Evolutionary conservation across 352 stramenopile genomes (phyloP), one percentile per base, ranked within the genome.

Genomic region (Globisporangium nagaii): DNA sequence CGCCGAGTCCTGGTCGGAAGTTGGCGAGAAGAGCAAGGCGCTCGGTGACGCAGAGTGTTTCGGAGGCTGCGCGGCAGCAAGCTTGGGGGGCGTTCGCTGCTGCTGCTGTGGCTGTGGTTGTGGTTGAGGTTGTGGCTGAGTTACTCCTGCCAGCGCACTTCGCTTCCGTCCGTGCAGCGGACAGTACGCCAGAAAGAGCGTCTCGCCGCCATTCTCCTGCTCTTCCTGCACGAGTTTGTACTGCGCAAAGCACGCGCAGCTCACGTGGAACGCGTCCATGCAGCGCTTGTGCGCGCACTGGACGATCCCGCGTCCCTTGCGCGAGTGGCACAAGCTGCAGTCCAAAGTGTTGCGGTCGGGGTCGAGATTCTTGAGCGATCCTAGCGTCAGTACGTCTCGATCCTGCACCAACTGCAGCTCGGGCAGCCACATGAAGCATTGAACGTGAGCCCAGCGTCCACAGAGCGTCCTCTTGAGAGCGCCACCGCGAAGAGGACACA

Each of bases 341-440:
- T 86, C 50, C 0, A 95, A 62, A 7, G 71, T 73, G 27, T 67
- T 72, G 0, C 84, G 77, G 27, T 93, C 84, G 3, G 66, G 52
- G 42, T 95, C 82, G 8, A 90, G 52, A 0, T 46, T 62, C 19
- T 50, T 61, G 1, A 92, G 62, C 15, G 66, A 53, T 12, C 80
- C 82, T 11, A 95, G 67, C 25, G 49, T 40, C 35, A 88, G 46
- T 6, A 58, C 56, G 11, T 71, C 42, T 15, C 61, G 53, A 15
- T 63, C 54, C 37, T 78, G 69, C 11, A 65, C 53, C 28, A 91
- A 63, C 35, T 66, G 58, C 31, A 95, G 64, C 47, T 95, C 84
- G 3, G 84, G 84, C 8, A 91, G 85, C 84, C 84, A 95, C 45
- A 95, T 69, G 48, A 88, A 95, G 55, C 85, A 95, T 36, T 92